Conservation (phyloP, 2,329 filamentous ascomycete species). For the Colletotrichum graminicola region DNA sequence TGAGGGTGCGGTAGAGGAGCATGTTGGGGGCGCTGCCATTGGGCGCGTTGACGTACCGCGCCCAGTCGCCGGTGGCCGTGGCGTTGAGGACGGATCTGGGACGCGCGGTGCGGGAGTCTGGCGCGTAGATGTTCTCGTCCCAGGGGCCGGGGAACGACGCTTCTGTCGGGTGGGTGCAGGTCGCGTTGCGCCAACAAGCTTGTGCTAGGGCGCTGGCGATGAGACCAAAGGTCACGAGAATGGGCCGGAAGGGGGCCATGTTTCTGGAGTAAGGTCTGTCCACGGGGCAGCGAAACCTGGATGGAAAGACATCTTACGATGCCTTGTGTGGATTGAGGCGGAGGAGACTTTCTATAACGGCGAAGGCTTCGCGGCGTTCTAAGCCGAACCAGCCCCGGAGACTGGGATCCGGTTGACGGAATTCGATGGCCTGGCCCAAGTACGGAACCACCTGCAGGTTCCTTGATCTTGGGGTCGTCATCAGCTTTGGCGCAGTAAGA, state of each 20-base stretch:
- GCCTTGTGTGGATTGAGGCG: not conserved
- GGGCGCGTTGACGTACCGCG: constrained; percentile 60
- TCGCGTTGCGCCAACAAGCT: constrained; percentile 67
- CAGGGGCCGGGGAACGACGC: constrained; percentile 68
- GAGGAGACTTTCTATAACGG: not conserved
- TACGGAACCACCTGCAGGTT: not conserved
- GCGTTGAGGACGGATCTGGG: constrained; percentile 62
- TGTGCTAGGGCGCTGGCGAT: constrained; percentile 30
- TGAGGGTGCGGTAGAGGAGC: constrained; percentile 67
- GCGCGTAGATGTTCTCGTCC: constrained; percentile 70
- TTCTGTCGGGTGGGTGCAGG: constrained; percentile 62
- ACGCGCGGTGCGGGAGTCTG: constrained; percentile 61
- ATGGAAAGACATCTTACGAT: too few relatives aligned
- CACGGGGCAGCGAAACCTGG: not conserved
- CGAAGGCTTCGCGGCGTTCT: constrained; percentile 11
- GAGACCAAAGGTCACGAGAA: constrained; percentile 23
- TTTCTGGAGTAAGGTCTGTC: not conserved
- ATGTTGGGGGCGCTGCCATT: constrained; percentile 60
- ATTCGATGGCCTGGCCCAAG: constrained; percentile 9
- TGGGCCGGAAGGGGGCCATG: constrained; percentile 47
- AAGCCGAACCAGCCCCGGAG: constrained; percentile 15
- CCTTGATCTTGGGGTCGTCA: not conserved
- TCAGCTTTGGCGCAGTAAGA: not conserved
- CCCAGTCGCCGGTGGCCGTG: constrained; percentile 65
- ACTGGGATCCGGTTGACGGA: not conserved